These are phyloP conservation scores for Gremmenia infestans DNA, from an alignment of 2,329 filamentous ascomycete genomes.

Conservation along the genomic window DNA sequence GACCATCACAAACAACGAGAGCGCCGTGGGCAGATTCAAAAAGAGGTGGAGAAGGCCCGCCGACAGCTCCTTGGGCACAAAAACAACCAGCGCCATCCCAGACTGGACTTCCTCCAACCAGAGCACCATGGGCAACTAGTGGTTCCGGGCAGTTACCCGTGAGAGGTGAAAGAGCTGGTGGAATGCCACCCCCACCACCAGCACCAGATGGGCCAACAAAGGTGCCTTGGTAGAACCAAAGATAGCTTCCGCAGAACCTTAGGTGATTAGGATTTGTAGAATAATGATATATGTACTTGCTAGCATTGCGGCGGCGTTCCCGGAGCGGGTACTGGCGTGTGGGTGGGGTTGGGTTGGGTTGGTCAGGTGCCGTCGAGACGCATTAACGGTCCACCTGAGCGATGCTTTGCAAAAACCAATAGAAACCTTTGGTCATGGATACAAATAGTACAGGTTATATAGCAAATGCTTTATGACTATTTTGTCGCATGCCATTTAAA, in stretches of 20 bases:
- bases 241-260: neutral
- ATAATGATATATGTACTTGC: neutral
- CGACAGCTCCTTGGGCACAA: constrained; percentile 26
- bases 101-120: constrained; percentile 29
- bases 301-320: neutral
- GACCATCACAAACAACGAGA: constrained; percentile 22
- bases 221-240: constrained; percentile 34
- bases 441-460: too few species aligned
- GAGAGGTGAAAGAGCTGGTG: neutral
- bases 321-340: neutral
- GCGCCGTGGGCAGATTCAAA: constrained; percentile 25
- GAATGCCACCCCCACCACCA: constrained; percentile 1
- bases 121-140: constrained; percentile 15
- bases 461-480: too few species aligned
- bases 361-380: neutral
- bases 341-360: too few species aligned
- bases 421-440: too few species aligned
- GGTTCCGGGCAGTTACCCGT: neutral
- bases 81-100: constrained; percentile 16
- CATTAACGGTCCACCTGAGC: neutral
- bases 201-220: constrained; percentile 29
- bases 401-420: neutral
- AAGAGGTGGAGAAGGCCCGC: constrained; percentile 10
- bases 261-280: neutral
- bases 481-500: too few species aligned